Evolutionary conservation across 2,329 filamentous ascomycete species (phyloP), one percentile per base, ranked within the genome.

Genomic region (Cladorrhinum sp.): DNA sequence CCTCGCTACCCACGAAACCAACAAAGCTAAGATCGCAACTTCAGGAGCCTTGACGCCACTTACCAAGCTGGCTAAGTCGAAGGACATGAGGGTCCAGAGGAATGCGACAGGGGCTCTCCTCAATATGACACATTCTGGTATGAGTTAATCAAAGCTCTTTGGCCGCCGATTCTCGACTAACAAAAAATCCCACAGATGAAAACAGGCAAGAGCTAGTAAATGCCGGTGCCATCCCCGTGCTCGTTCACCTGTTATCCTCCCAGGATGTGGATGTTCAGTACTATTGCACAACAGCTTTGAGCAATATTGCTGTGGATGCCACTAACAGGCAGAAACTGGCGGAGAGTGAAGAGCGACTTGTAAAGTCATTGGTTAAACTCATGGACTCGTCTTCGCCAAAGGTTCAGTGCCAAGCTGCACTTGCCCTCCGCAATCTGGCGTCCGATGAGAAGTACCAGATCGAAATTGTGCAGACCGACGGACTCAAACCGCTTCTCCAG

Each of bases 41-140:
- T 99, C 95, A 2, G 95, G 95, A 61, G 95, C 95, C 58, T 82
- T 99, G 60, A 91, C 90, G 7, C 95, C 95, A 8, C 80, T 99
- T 68, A 99, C 95, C 51, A 86, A 91, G 65, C 80, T 99, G 61
- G 95, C 95, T 64, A 98, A 96, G 77, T 98, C 95, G 21, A 94
- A 96, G 76, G 95, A 99, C 71, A 98, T 98, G 95, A 87, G 95
- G 60, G 95, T 99, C 53, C 95, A 99, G 78, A 86, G 95, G 66
- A 99, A 99, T 76, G 95, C 95, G 61, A 99, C 95, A 0, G 95
- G 95, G 58, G 95, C 95, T 51, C 80, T 99, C 61, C 83, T 99
- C 67, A 99, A 99, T 76, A 99, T 99, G 95, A 99, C 95, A 70
- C 95, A 99, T 79, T 98, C 93, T 66, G 92, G 92, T 96, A 85